Evolutionary conservation across 305 asterid genomes (phyloP), one percentile per base, ranked within the genome.

Genomic region (Solanum hybrid): DNA sequence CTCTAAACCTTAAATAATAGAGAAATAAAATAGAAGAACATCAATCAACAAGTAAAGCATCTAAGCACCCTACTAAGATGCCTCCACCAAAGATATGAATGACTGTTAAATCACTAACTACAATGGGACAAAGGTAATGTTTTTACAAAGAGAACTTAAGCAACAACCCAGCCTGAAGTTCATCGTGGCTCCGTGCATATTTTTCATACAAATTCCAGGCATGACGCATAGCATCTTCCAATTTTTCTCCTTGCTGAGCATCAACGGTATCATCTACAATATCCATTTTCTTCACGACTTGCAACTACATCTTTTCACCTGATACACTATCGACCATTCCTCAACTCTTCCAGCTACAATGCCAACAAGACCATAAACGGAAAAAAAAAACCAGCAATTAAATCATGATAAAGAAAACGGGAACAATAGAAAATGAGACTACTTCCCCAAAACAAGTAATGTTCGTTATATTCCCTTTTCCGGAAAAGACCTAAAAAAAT

Each of bases 171-270:
- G 95, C 98, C 98, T 96, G 98, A 88, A 96, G 97, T 90, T 97
- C 98, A 92, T 96, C 98, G 90, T 95, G 95, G 81, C 99, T 99
- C 99, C 99, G 93, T 12, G 98, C 99, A 93, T 96, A 95, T 91
- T 93, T 96, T 92, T 94, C 99, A 91, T 96, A 97, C 64, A 98
- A 96, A 93, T 93, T 93, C 99, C 98, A 97, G 29, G 98, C 99
- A 81, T 97, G 98, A 90, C 93, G 46, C 98, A 96, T 97, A 89
- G 99, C 99, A 90, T 95, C 95, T 94, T 93, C 95, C 91, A 96
- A 96, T 92, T 92, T 94, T 90, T 92, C 96, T 91, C 98, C 92
- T 40, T 98, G 92, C 72, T 94, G 92, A 91, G 89, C 79, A 60
- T 94, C 94, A 89, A 95, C 79, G 87, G 92, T 20, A 60, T 20